Evolutionary conservation across 805 yeast genomes (phyloP).

Genomic region (Nakazawaea ishiwadae): DNA sequence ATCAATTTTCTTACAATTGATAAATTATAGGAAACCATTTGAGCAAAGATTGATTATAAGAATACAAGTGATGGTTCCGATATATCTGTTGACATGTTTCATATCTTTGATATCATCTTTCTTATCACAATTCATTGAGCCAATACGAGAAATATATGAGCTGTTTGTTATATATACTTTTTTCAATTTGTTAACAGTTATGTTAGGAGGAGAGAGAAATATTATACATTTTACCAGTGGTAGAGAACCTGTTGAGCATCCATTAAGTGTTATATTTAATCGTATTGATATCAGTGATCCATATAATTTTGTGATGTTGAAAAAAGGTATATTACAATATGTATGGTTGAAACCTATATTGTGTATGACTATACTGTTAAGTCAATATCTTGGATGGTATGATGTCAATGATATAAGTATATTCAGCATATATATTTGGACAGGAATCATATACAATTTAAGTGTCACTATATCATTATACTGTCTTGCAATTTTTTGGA

Average conservation of each 20-base stretch:
- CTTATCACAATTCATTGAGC: slow-evolving; percentile 52
- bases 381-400: slow-evolving; percentile 45
- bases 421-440: slow-evolving; percentile 54
- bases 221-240: slow-evolving; percentile 72
- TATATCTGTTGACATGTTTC: slow-evolving; percentile 72
- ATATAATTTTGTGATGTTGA: slow-evolving; percentile 64
- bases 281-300: slow-evolving; percentile 84
- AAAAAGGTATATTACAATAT: slow-evolving; percentile 85
- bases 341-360: slow-evolving; percentile 91
- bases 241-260: slow-evolving; percentile 64
- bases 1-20: slow-evolving; percentile 49
- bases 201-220: slow-evolving; percentile 89
- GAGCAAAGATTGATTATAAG: slow-evolving; percentile 84
- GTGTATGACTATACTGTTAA: slow-evolving; percentile 47
- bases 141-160: slow-evolving; percentile 85
- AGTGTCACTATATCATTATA: slow-evolving; percentile 82
- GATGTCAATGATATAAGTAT: slow-evolving; percentile 44
- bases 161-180: slow-evolving; percentile 95
- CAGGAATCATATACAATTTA: slow-evolving; percentile 66
- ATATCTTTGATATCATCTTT: slow-evolving; percentile 44
- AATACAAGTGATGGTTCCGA: slow-evolving; percentile 76
- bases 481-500: slow-evolving; percentile 88
- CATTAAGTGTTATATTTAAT: slow-evolving; percentile 44
- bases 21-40: slow-evolving; percentile 81
- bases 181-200: slow-evolving; percentile 72